Evolutionary conservation across 495 filamentous ascomycete genomes (phyloP).

Genomic region (Aspergillus steynii): DNA sequence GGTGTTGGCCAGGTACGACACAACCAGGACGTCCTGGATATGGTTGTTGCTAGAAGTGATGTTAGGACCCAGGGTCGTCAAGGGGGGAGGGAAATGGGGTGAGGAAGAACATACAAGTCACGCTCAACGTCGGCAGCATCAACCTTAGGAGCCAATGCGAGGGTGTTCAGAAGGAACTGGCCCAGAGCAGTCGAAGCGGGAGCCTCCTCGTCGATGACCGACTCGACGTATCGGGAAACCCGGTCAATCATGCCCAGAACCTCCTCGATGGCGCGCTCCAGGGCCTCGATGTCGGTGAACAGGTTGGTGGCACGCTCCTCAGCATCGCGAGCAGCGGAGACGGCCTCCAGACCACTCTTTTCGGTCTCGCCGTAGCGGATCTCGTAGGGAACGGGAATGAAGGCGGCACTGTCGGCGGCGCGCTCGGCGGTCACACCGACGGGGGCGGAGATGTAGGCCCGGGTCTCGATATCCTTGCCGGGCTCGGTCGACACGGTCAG

Average conservation of each 20-base stretch:
- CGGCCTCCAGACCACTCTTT: conserved; percentile 85
- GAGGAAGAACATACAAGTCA: conserved; percentile 69
- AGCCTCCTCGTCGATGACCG: conserved; percentile 71
- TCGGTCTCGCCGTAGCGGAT: conserved; percentile 89
- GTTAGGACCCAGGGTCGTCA: conserved; percentile 22
- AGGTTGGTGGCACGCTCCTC: conserved; percentile 72
- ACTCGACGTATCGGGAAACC: conserved; percentile 83
- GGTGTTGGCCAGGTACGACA: conserved; percentile 96
- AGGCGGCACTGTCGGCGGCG: conserved; percentile 90
- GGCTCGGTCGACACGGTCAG: conserved; percentile 88
- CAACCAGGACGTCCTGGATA: conserved; percentile 95
- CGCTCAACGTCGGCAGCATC: conserved; percentile 83
- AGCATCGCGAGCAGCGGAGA: conserved; percentile 74
- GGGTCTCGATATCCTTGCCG: conserved; percentile 78
- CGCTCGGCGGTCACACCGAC: conserved; percentile 94
- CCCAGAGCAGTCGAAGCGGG: conserved; percentile 80
- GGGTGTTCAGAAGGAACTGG: conserved; percentile 88
- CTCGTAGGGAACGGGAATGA: conserved; percentile 93
- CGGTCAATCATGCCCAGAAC: conserved; percentile 85
- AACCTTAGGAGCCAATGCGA: conserved; percentile 92
- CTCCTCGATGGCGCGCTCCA: conserved; percentile 81
- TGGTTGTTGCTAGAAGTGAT: conserved; percentile 76
- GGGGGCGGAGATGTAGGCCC: conserved; percentile 90
- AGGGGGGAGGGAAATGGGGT: conserved; percentile 30
- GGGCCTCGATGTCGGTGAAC: conserved; percentile 80